A percentile compares a stretch with the other conserved stretches of the same genome.
phyloP scores from a whole-genome alignment of 352 stramenopile genomes.

The Globisporangium alternatum region DNA sequence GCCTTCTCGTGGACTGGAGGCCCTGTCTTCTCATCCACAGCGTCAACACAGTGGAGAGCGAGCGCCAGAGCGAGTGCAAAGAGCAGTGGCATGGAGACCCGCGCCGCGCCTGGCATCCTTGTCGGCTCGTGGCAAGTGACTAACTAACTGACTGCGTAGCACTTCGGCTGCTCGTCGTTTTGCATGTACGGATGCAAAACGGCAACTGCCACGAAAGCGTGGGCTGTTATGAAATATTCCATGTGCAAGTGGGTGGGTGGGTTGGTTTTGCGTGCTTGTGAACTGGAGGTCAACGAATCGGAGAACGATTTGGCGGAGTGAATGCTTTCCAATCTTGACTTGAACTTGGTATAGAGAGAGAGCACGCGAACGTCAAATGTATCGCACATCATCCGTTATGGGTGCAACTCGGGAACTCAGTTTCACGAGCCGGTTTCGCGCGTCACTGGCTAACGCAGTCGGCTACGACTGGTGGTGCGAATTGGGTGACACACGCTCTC shows the following conservation, averaged over 20 bases:
- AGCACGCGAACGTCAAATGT: background rate
- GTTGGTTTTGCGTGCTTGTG: background rate
- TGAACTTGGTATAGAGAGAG: slow-evolving; percentile 8
- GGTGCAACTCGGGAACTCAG: background rate
- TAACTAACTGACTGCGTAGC: background rate
- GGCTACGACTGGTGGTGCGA: too few relatives aligned
- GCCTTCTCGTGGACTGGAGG: background rate
- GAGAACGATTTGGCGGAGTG: background rate
- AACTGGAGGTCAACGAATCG: background rate
- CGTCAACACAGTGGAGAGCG: background rate
- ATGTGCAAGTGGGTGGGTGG: too few relatives aligned
- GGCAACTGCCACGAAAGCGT: background rate
- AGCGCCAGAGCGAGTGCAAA: background rate
- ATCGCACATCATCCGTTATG: background rate
- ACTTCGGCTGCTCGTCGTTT: background rate
- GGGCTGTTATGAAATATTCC: background rate
- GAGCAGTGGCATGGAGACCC: background rate
- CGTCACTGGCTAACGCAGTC: background rate
- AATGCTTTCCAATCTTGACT: background rate
- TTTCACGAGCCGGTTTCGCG: background rate
- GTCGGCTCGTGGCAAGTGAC: background rate
- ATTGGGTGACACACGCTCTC: background rate
- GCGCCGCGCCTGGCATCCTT: background rate
- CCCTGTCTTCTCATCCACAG: background rate
- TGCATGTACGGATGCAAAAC: background rate